Evolutionary conservation across 169 alveolate species (phyloP).

Genomic region (Plasmodium fragile): DNA sequence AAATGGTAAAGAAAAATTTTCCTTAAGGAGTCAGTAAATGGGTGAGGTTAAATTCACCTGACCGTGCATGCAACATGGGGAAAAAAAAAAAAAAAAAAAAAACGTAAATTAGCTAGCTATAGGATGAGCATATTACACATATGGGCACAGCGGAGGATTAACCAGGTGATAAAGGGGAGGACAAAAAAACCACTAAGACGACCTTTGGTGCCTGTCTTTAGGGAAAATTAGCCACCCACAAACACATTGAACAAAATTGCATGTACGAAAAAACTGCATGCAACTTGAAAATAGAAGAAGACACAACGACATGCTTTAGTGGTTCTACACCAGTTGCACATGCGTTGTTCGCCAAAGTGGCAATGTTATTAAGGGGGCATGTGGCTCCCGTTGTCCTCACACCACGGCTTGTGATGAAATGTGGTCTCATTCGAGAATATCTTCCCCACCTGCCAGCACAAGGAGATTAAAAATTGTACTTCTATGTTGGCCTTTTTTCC

Average conservation of each 20-base stretch:
- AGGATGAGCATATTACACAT: not conserved
- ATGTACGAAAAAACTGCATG: not conserved
- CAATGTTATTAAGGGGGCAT: not conserved
- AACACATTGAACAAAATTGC: not conserved
- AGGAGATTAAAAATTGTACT: not conserved
- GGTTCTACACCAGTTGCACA: not conserved
- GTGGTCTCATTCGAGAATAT: not conserved
- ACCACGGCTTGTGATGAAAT: not conserved
- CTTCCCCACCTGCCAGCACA: not conserved
- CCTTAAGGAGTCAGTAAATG: not conserved
- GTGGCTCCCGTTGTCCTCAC: not conserved
- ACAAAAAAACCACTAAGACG: not conserved
- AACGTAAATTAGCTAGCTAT: not conserved
- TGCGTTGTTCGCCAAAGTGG: not conserved
- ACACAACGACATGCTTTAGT: not conserved
- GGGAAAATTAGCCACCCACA: not conserved
- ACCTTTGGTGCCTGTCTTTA: not conserved
- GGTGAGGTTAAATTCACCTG: conserved; percentile 4
- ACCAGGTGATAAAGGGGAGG: not conserved
- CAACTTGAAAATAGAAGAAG: not conserved
- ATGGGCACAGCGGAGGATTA: not conserved
- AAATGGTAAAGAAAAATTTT: not conserved
- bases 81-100: not conserved
- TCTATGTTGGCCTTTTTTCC: not conserved
- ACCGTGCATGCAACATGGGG: not conserved